Percentiles rank a stretch among this genome's conserved stretches.
phyloP scores from a whole-genome alignment of 495 filamentous ascomycete species.

The Trypethelium eluteriae region DNA sequence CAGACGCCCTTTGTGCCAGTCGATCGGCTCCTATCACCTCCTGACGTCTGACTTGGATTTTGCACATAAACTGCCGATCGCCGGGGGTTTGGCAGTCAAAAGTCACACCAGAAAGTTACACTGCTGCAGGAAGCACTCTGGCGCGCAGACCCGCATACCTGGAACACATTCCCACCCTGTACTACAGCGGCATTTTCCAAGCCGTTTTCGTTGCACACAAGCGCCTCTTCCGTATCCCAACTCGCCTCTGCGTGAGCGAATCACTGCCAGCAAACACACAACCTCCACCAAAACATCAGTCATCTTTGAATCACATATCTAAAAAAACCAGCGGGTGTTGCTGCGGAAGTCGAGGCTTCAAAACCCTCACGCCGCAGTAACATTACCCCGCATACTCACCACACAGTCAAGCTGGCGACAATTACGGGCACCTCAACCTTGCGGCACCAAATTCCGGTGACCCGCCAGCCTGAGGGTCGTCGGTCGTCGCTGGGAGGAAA shows the following conservation, averaged over 20 bases:
- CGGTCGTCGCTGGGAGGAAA: conserved; percentile 9
- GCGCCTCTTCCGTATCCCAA: conserved; percentile 3
- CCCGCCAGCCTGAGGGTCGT: not conserved
- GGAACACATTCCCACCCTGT: not conserved
- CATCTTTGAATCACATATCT: too few relatives aligned
- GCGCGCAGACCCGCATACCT: conserved; percentile 11
- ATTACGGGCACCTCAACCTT: conserved; percentile 9
- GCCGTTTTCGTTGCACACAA: not conserved
- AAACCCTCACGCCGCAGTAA: conserved; percentile 9
- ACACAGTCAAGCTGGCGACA: conserved; percentile 9
- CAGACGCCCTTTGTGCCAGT: not conserved
- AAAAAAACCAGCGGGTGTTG: conserved; percentile 1
- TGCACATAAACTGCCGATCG: conserved; percentile 1
- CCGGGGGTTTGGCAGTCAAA: conserved; percentile 4
- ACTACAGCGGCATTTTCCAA: not conserved
- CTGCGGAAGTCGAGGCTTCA: conserved; percentile 6
- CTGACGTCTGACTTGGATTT: not conserved
- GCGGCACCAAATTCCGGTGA: conserved; percentile 6
- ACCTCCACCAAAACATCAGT: too few relatives aligned
- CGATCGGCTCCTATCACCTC: not conserved
- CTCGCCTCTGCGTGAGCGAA: conserved; percentile 2
- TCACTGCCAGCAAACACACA: not conserved
- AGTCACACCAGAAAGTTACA: conserved; percentile 7
- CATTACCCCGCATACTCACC: not conserved
- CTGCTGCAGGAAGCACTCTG: conserved; percentile 3